phyloP scores from a whole-genome alignment of 1,284 basidiomycete genomes.

The Bondarzewia mesenterica region DNA sequence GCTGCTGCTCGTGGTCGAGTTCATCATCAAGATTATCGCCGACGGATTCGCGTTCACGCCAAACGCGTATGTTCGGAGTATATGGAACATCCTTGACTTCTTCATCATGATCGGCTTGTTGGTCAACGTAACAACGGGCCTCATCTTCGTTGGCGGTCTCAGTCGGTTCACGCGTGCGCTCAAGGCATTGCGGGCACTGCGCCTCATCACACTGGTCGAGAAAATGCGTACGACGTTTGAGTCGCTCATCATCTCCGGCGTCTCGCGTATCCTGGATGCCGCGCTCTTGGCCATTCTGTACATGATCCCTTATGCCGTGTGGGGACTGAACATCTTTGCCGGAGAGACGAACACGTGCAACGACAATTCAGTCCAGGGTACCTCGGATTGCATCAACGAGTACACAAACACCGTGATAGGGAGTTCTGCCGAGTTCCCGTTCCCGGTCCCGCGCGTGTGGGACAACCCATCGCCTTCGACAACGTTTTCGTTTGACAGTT shows the following conservation, averaged over 20 bases:
- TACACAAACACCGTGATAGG: conserved; percentile 55
- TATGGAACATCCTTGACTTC: conserved; percentile 93
- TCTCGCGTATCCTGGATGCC: conserved; percentile 83
- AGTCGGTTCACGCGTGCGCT: conserved; percentile 80
- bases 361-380: conserved; percentile 52
- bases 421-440: conserved; percentile 41
- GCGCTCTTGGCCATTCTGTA: conserved; percentile 90
- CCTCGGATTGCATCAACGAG: conserved; percentile 70
- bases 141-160: conserved; percentile 76
- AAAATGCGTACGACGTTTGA: conserved; percentile 88
- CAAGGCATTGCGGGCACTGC: conserved; percentile 84
- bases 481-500: conserved; percentile 87
- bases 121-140: conserved; percentile 73
- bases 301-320: conserved; percentile 95
- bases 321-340: conserved; percentile 93
- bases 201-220: conserved; percentile 85
- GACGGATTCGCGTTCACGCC: conserved; percentile 92
- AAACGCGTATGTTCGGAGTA: conserved; percentile 86
- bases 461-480: conserved; percentile 80
- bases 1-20: conserved; percentile 75
- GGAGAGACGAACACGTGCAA: conserved; percentile 86
- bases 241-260: conserved; percentile 86
- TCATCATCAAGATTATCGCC: conserved; percentile 86
- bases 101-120: conserved; percentile 79
- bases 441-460: conserved; percentile 83